Evolutionary conservation across 2,329 filamentous ascomycete species (phyloP).

Genomic region (Aureobasidium sp.): DNA sequence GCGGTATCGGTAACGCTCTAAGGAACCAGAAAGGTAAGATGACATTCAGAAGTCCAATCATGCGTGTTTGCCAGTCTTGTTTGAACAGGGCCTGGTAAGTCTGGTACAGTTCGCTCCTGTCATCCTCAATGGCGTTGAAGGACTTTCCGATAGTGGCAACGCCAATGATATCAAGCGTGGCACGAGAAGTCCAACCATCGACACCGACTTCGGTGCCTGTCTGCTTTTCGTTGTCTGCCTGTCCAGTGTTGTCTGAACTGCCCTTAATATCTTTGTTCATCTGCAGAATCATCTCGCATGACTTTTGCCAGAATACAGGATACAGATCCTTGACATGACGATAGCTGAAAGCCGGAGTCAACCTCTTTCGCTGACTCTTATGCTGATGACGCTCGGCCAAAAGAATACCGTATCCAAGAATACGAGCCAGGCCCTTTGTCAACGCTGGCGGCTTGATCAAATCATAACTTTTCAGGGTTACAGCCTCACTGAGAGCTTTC

Average conservation of each 20-base stretch:
- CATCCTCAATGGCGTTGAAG: slow-evolving; percentile 46
- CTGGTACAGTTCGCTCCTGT: slow-evolving; percentile 44
- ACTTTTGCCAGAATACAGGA: slow-evolving; percentile 75
- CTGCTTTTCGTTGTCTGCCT: slow-evolving; percentile 27
- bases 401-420: slow-evolving; percentile 47
- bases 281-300: slow-evolving; percentile 36
- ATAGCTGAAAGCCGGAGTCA: slow-evolving; percentile 79
- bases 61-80: slow-evolving; percentile 19
- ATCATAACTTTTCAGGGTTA: slow-evolving; percentile 48
- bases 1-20: not conserved
- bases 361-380: slow-evolving; percentile 57
- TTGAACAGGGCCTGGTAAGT: slow-evolving; percentile 48
- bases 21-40: not conserved
- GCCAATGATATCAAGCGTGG: slow-evolving; percentile 54
- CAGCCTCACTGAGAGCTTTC: slow-evolving; percentile 43
- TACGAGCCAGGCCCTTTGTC: slow-evolving; percentile 40
- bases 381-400: slow-evolving; percentile 46
- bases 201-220: slow-evolving; percentile 33
- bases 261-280: slow-evolving; percentile 24
- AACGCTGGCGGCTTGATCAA: slow-evolving; percentile 43
- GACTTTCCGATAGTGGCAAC: slow-evolving; percentile 51
- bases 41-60: not conserved
- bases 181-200: slow-evolving; percentile 41
- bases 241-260: slow-evolving; percentile 15
- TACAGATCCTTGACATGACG: slow-evolving; percentile 80